Evolutionary conservation across 1,284 basidiomycete species (phyloP).

Genomic region (Anthracocystis setariae): DNA sequence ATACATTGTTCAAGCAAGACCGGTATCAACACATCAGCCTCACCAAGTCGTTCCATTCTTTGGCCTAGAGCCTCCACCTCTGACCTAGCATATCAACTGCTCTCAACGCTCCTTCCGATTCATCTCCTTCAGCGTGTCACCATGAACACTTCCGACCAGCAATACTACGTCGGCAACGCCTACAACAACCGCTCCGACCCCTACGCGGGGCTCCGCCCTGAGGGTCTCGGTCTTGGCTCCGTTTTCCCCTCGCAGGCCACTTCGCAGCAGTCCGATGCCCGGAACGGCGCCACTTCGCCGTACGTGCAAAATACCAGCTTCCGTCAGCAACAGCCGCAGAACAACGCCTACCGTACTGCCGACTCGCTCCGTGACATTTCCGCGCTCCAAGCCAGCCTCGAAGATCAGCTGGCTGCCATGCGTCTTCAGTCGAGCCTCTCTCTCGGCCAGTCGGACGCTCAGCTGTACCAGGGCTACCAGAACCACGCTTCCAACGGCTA

Average conservation of each 20-base stretch:
- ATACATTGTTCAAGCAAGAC: constrained; percentile 16
- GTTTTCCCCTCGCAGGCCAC: constrained; percentile 15
- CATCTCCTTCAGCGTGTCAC: constrained; percentile 1
- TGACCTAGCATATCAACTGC: neutral
- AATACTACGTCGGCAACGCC: constrained; percentile 27
- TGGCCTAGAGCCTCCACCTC: constrained; percentile 20
- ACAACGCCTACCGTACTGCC: constrained; percentile 18
- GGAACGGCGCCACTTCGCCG: constrained; percentile 12
- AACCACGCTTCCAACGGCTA: constrained; percentile 19
- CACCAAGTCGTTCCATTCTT: constrained; percentile 5
- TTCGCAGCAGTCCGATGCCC: constrained; percentile 30
- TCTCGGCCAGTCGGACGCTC: constrained; percentile 14
- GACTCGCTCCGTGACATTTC: constrained; percentile 31
- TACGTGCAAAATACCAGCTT: constrained; percentile 16
- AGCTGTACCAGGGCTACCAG: constrained; percentile 22
- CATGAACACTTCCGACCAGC: constrained; percentile 40
- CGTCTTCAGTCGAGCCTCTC: constrained; percentile 45
- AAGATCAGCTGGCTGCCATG: constrained; percentile 56
- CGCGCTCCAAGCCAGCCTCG: constrained; percentile 38
- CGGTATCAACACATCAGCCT: constrained; percentile 14
- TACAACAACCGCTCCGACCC: constrained; percentile 49
- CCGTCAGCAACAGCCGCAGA: constrained; percentile 22
- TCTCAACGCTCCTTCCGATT: neutral
- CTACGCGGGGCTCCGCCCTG: constrained; percentile 51
- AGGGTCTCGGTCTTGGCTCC: constrained; percentile 52